phyloP scores from a whole-genome alignment of 257 asterid species.

The Perilla frutescens region DNA sequence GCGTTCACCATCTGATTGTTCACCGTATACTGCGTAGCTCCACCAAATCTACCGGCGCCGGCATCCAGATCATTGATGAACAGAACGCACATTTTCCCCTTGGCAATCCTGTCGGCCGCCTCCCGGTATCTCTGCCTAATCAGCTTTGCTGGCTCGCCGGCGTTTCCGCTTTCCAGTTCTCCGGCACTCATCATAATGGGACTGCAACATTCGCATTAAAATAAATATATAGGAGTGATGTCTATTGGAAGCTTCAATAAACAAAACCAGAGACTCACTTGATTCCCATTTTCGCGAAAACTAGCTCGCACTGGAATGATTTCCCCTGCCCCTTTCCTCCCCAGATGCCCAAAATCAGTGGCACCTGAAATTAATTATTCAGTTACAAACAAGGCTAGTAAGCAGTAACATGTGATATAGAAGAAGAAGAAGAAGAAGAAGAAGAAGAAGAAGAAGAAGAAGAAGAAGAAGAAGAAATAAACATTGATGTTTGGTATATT shows the following conservation, averaged over 20 bases:
- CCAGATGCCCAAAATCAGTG: conserved; percentile 62
- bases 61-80: conserved; percentile 68
- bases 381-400: background rate
- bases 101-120: conserved; percentile 54
- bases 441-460: background rate
- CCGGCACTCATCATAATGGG: conserved; percentile 71
- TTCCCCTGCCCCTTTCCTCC: conserved; percentile 74
- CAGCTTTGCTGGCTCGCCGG: conserved; percentile 68
- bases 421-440: background rate
- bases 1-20: conserved; percentile 71
- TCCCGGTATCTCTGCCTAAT: conserved; percentile 65
- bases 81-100: conserved; percentile 58
- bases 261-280: conserved; percentile 32
- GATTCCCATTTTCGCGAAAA: conserved; percentile 62
- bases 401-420: background rate
- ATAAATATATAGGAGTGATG: no score
- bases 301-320: conserved; percentile 72
- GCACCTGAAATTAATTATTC: conserved; percentile 38
- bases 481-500: conserved; percentile 56
- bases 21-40: conserved; percentile 61
- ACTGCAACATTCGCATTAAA: conserved; percentile 26
- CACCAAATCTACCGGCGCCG: conserved; percentile 62
- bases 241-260: background rate
- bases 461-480: background rate
- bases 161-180: conserved; percentile 64